These are phyloP conservation scores for Balakata baccata DNA, from an alignment of 345 rosid genomes.

Conservation along the genomic window DNA sequence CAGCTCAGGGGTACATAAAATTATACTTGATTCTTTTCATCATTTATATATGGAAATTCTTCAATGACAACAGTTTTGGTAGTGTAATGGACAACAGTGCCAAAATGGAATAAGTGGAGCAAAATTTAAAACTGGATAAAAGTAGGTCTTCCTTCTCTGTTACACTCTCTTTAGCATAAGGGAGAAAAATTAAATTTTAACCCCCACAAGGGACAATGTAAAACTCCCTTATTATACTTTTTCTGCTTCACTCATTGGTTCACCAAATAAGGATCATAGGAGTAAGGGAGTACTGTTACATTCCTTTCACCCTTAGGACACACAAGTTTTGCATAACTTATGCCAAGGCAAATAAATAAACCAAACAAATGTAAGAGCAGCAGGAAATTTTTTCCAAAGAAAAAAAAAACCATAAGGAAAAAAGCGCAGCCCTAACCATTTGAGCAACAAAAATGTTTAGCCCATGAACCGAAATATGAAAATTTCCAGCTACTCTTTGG, in stretches of 20 bases:
- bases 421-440: constrained; percentile 49
- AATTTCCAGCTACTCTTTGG: constrained; percentile 98
- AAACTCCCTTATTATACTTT: too few species aligned
- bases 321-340: background rate
- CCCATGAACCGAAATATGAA: constrained; percentile 96
- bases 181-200: too few species aligned
- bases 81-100: background rate
- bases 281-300: background rate
- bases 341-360: background rate
- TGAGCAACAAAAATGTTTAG: constrained; percentile 93
- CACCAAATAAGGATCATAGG: background rate
- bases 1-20: background rate
- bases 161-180: background rate
- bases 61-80: background rate
- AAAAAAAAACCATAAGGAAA: background rate
- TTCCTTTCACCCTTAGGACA: background rate
- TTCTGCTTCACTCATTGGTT: background rate
- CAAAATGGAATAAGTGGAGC: background rate
- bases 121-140: too few species aligned
- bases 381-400: background rate
- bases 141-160: background rate
- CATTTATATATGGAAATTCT: background rate
- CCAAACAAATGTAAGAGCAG: background rate
- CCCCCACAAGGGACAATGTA: too few species aligned
- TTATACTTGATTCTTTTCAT: background rate